A percentile compares a stretch with the other conserved stretches of the same genome.
Evolutionary conservation across 805 yeast genomes (phyloP).

Genomic region (Saccharomyces mikatae): DNA sequence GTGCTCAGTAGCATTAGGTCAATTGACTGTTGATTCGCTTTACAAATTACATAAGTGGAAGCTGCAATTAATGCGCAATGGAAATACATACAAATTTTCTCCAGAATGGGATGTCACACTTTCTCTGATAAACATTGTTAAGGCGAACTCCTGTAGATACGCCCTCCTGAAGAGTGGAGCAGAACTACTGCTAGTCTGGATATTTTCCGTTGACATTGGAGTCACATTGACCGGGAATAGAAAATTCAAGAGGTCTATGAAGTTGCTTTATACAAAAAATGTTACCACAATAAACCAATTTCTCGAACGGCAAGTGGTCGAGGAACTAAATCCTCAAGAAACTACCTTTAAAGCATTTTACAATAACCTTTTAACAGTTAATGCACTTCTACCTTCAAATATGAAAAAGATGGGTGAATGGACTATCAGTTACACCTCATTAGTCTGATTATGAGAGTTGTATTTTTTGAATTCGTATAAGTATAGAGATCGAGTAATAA

Average conservation of each 20-base stretch:
- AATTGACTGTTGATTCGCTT: constrained; percentile 11
- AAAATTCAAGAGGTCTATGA: constrained; percentile 13
- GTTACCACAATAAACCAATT: neutral
- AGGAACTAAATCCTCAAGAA: constrained; percentile 9
- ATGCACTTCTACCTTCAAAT: constrained; percentile 11
- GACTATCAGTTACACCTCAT: constrained; percentile 17
- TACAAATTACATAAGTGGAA: constrained; percentile 24
- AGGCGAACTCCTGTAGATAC: constrained; percentile 20
- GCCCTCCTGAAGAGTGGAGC: constrained; percentile 10
- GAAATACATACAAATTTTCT: constrained; percentile 5
- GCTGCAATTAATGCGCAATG: constrained; percentile 6
- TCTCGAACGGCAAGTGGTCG: constrained; percentile 12
- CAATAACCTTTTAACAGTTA: constrained; percentile 4
- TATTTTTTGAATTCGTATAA: neutral
- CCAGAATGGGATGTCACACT: constrained; percentile 18
- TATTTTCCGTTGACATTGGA: constrained; percentile 20
- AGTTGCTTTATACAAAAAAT: constrained; percentile 18
- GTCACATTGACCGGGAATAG: constrained; percentile 9
- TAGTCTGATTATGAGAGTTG: neutral
- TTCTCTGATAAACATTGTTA: constrained; percentile 15
- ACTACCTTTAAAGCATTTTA: constrained; percentile 13
- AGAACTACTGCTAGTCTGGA: constrained; percentile 17
- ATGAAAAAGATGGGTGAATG: constrained; percentile 12
- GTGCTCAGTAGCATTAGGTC: constrained; percentile 19
- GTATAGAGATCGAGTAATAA: neutral